Conservation (phyloP, 768 basidiomycete genomes). For the Russula brevipes region DNA sequence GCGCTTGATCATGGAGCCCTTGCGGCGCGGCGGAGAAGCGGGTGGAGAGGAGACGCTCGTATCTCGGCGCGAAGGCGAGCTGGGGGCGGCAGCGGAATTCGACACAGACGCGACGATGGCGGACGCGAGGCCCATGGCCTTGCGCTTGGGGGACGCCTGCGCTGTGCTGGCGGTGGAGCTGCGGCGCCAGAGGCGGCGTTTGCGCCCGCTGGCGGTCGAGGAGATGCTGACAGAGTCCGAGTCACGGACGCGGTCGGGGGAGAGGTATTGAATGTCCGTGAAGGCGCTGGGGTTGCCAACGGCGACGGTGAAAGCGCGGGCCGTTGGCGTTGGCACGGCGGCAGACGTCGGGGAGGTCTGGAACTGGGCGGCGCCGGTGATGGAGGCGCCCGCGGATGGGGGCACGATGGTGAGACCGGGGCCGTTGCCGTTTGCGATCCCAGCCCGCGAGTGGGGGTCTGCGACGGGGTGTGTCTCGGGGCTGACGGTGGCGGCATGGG, state of each 20-base stretch:
- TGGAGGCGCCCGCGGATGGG: conserved; percentile 45
- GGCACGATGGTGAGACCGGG: conserved; percentile 28
- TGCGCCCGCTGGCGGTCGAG: conserved; percentile 26
- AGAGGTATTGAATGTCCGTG: conserved; percentile 10
- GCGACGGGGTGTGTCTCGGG: background rate
- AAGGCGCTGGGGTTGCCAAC: background rate
- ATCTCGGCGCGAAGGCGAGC: conserved; percentile 7
- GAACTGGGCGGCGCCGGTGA: conserved; percentile 29
- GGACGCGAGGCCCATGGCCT: conserved; percentile 56
- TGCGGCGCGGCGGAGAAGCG: conserved; percentile 6
- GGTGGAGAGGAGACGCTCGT: background rate
- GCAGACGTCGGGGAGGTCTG: conserved; percentile 7
- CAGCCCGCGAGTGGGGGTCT: conserved; percentile 9
- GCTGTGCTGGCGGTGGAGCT: conserved; percentile 7
- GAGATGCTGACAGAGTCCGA: conserved; percentile 23
- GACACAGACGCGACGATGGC: conserved; percentile 67
- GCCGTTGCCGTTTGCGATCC: background rate
- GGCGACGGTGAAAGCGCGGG: conserved; percentile 9
- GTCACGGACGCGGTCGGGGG: conserved; percentile 22
- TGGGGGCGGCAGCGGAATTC: conserved; percentile 38
- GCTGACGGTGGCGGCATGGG: background rate
- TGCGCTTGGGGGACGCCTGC: conserved; percentile 30
- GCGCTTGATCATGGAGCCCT: conserved; percentile 4
- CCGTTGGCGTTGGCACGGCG: background rate
- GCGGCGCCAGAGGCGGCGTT: conserved; percentile 20